Evolutionary conservation across 768 basidiomycete genomes (phyloP).

Genomic region (Sporobolomyces roseus): DNA sequence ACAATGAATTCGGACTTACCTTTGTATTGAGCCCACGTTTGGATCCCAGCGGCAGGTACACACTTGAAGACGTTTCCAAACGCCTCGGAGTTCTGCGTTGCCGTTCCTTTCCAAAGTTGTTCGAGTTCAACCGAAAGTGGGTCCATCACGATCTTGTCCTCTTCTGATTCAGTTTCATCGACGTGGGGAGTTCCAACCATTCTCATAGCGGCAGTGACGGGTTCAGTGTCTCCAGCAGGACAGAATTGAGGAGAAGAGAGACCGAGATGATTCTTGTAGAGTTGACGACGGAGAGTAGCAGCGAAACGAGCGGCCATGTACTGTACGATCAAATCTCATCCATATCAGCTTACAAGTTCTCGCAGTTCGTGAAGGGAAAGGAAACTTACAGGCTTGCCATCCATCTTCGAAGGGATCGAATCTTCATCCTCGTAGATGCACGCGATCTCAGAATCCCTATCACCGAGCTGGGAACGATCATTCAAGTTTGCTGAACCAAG

Average conservation of each 20-base stretch:
- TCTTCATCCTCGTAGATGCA: constrained; percentile 86
- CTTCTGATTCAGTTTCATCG: constrained; percentile 22
- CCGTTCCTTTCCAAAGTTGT: constrained; percentile 34
- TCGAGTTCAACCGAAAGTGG: constrained; percentile 40
- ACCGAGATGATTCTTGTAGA: constrained; percentile 58
- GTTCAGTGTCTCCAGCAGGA: constrained; percentile 47
- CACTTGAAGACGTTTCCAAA: constrained; percentile 43
- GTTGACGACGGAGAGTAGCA: constrained; percentile 70
- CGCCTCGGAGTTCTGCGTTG: constrained; percentile 32
- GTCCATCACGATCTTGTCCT: constrained; percentile 41
- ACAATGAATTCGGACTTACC: background rate
- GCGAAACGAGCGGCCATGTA: constrained; percentile 77
- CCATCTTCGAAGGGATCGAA: constrained; percentile 68
- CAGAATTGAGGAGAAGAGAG: constrained; percentile 71
- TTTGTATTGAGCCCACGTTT: constrained; percentile 35
- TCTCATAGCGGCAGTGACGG: constrained; percentile 34
- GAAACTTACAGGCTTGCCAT: constrained; percentile 57
- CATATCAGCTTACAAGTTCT: background rate
- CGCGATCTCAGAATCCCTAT: constrained; percentile 80
- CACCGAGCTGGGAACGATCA: constrained; percentile 81
- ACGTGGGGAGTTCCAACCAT: constrained; percentile 28
- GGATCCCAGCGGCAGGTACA: constrained; percentile 26
- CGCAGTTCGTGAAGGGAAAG: background rate
- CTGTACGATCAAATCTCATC: constrained; percentile 26
- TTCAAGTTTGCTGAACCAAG: constrained; percentile 93